Evolutionary conservation across 768 basidiomycete genomes (phyloP).

Genomic region (Fomitopsis pulvina): DNA sequence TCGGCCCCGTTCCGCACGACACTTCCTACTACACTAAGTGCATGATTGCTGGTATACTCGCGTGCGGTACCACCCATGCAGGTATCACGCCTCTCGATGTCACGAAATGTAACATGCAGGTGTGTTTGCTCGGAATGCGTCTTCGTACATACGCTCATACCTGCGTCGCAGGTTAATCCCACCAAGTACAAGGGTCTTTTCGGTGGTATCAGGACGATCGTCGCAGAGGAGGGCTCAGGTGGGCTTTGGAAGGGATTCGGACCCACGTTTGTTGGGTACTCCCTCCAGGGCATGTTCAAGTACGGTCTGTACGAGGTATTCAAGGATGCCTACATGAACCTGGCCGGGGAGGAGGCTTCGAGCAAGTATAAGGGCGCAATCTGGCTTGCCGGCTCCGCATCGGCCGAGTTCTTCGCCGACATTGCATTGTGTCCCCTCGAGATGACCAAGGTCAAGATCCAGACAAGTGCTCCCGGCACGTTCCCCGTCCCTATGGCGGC

Average conservation of each 20-base stretch:
- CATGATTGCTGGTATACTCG: slow-evolving; percentile 82
- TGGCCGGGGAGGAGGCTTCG: slow-evolving; percentile 77
- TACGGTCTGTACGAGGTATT: slow-evolving; percentile 97
- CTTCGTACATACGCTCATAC: background rate
- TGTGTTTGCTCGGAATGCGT: slow-evolving; percentile 19
- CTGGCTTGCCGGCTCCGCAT: slow-evolving; percentile 92
- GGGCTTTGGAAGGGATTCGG: slow-evolving; percentile 95
- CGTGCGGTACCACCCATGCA: slow-evolving; percentile 85
- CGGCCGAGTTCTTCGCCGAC: slow-evolving; percentile 94
- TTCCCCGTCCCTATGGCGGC: slow-evolving; percentile 74
- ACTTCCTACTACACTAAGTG: slow-evolving; percentile 74
- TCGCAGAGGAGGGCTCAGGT: slow-evolving; percentile 73
- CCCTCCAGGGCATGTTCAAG: slow-evolving; percentile 96
- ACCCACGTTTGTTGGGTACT: slow-evolving; percentile 90
- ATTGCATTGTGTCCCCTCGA: slow-evolving; percentile 94
- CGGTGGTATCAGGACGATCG: slow-evolving; percentile 53
- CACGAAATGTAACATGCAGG: slow-evolving; percentile 92
- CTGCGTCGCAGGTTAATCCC: slow-evolving; percentile 56
- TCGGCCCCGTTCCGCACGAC: slow-evolving; percentile 75
- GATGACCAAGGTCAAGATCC: slow-evolving; percentile 91
- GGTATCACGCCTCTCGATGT: slow-evolving; percentile 85
- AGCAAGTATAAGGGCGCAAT: slow-evolving; percentile 82
- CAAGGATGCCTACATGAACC: slow-evolving; percentile 90
- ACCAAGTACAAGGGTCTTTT: slow-evolving; percentile 65
- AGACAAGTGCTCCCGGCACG: slow-evolving; percentile 67